Evolutionary conservation across 2,329 filamentous ascomycete species (phyloP).

Genomic region (Phialophora expanda): DNA sequence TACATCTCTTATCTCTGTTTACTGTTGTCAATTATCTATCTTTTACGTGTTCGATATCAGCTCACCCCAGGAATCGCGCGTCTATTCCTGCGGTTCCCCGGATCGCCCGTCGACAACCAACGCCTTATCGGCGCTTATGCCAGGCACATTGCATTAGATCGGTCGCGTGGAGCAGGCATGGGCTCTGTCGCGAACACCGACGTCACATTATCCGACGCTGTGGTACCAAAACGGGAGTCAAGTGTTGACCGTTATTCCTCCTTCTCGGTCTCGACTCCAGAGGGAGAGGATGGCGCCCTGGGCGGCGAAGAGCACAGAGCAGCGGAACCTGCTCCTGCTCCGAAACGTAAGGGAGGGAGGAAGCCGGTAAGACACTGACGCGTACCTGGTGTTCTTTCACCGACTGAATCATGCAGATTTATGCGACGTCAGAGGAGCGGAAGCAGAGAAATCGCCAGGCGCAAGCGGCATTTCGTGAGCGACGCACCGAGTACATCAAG

Average conservation of each 20-base stretch:
- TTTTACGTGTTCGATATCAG: constrained; percentile 37
- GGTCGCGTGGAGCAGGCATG: constrained; percentile 43
- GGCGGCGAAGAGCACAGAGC: constrained; percentile 27
- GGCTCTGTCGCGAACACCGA: constrained; percentile 52
- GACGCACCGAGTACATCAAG: constrained; percentile 98
- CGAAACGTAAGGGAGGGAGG: constrained; percentile 95
- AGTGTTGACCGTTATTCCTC: constrained; percentile 51
- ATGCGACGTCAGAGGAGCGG: constrained; percentile 96
- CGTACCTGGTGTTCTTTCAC: background rate
- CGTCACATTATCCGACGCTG: constrained; percentile 49
- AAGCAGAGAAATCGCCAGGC: constrained; percentile 98
- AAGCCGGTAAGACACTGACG: constrained; percentile 76
- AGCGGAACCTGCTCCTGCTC: constrained; percentile 57
- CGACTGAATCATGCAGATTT: constrained; percentile 68
- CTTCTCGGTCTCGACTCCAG: constrained; percentile 54
- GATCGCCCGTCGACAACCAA: constrained; percentile 19
- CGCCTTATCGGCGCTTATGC: constrained; percentile 38
- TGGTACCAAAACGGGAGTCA: constrained; percentile 52
- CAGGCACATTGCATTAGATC: constrained; percentile 39
- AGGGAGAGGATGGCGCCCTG: constrained; percentile 48
- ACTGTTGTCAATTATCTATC: constrained; percentile 39
- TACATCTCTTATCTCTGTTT: constrained; percentile 41
- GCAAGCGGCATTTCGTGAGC: constrained; percentile 94
- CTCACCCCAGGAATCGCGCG: constrained; percentile 24
- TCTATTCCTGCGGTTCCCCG: constrained; percentile 29